Evolutionary conservation across 192 early-diverging fungal genomes (phyloP), one percentile per base, ranked within the genome.

Genomic region (Dispira parvispora): DNA sequence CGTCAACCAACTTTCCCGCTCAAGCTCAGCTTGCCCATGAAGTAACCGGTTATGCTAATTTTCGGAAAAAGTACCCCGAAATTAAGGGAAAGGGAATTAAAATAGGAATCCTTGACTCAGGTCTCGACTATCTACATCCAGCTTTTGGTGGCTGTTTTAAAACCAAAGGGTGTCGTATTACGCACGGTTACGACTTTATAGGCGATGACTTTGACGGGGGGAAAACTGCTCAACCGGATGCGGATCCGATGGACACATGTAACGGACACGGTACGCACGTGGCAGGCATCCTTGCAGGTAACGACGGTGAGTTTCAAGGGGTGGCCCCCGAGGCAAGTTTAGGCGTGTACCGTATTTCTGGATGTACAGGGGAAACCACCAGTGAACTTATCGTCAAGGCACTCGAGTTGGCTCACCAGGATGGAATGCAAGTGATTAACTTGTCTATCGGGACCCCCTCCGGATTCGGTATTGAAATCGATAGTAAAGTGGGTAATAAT

Each of bases 321-420:
- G 87, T 92, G 21, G 91, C 89, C 16, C 93, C 93, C 0, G 78
- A 80, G 52, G 90, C 82, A 28, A 87, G 76, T 3, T 68, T 94
- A 32, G 86, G 86, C 11, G 79, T 78, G 8, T 96, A 88, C 78
- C 76, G 91, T 62, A 78, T 93, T 20, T 87, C 89, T 69, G 87
- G 88, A 9, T 94, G 91, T 69, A 73, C 74, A 28, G 78, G 80
- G 0, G 74, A 77, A 38, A 80, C 81, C 32, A 89, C 90, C 55
- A 71, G 66, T 16, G 80, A 81, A 55, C 64, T 91, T 45, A 81
- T 94, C 42, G 81, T 89, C 58, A 77, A 82, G 56, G 93, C 84
- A 16, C 69, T 96, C 68, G 73, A 83, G 66, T 66, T 67, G 9
- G 93, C 91, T 10, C 74, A 79, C 50, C 65, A 65, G 5, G 88